Base-by-base conservation (phyloP, 176 grass and related monocot genomes). In the Miscanthus lutarioriparius region DNA sequence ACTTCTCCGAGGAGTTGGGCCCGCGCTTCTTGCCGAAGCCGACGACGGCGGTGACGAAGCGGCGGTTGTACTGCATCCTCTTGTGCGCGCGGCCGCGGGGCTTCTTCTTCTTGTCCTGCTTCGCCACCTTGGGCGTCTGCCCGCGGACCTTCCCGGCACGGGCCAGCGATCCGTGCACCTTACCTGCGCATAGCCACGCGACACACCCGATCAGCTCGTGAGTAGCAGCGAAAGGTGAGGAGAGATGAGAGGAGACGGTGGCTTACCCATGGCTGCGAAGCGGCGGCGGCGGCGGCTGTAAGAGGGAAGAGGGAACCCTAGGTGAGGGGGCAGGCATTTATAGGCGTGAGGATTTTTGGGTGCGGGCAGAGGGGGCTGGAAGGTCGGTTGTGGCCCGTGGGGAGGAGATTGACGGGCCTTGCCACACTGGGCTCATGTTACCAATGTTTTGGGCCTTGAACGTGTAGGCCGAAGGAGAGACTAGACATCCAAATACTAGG, bases 21-120 rank as follows among this genome's bases (percentile, higher is more conserved):
- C 93, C 93, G 33, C 93, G 93, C 91, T 95, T 95, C 91, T 92
- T 93, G 70, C 93, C 91, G 67, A 95, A 93, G 75, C 93, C 93
- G 58, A 95, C 91, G 68, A 95, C 93, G 76, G 93, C 93, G 25
- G 93, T 95, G 58, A 95, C 91, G 72, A 95, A 95, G 25, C 93
- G 93, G 76, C 93, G 88, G 90, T 95, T 95, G 93, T 95, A 95
- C 86, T 95, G 93, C 88, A 95, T 95, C 75, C 93, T 87, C 88
- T 95, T 95, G 88, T 93, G 7, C 9, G 93, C 91, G 82, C 93
- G 87, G 72, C 93, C 93, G 47, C 93, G 91, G 72, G 91, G 93
- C 86, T 93, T 80, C 86, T 95, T 95, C 88, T 95, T 95, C 91
- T 95, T 95, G 86, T 95, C 93, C 84, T 95, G 91, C 88, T 95